These are phyloP conservation scores for Aspergillus udagawae DNA, from an alignment of 2,329 filamentous ascomycete genomes.

Conservation along the genomic window DNA sequence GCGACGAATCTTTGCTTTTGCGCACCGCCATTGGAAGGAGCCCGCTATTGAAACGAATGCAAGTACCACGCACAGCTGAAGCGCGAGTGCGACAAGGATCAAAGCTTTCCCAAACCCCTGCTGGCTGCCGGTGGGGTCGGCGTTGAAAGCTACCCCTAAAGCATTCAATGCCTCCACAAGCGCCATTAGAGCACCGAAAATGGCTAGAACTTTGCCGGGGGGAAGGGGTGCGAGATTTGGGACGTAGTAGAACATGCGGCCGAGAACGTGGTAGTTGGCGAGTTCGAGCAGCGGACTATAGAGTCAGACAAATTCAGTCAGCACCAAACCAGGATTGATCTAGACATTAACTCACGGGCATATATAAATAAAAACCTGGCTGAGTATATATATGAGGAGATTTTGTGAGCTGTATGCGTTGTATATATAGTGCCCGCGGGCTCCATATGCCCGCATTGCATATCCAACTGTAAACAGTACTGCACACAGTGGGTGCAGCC, in stretches of 20 bases:
- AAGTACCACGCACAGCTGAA: no score
- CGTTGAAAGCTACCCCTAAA: no score
- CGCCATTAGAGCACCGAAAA: slow-evolving; percentile 45
- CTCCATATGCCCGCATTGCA: slow-evolving; percentile 50
- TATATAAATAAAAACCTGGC: slow-evolving; percentile 37
- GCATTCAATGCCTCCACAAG: slow-evolving; percentile 41
- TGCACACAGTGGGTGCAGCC: slow-evolving; percentile 53
- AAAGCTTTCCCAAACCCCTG: no score
- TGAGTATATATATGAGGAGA: slow-evolving; percentile 45
- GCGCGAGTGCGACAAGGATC: no score
- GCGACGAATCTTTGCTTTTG: no score
- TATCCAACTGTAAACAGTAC: slow-evolving; percentile 56
- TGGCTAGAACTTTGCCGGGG: slow-evolving; percentile 44
- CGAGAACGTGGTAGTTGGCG: slow-evolving; percentile 60
- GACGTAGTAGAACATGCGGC: slow-evolving; percentile 58
- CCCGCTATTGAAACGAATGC: no score
- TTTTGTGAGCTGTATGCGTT: slow-evolving; percentile 12
- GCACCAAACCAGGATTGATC: not conserved
- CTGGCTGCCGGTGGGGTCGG: no score
- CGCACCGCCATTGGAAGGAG: no score
- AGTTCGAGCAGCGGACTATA: slow-evolving; percentile 57
- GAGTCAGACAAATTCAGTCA: not conserved
- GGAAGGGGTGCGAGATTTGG: slow-evolving; percentile 55
- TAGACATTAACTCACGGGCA: slow-evolving; percentile 26
- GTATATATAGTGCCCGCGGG: slow-evolving; percentile 47